Percentiles rank a stretch among this genome's conserved stretches.
Evolutionary conservation across 768 basidiomycete genomes (phyloP).

Genomic region (Collybia mongolica): DNA sequence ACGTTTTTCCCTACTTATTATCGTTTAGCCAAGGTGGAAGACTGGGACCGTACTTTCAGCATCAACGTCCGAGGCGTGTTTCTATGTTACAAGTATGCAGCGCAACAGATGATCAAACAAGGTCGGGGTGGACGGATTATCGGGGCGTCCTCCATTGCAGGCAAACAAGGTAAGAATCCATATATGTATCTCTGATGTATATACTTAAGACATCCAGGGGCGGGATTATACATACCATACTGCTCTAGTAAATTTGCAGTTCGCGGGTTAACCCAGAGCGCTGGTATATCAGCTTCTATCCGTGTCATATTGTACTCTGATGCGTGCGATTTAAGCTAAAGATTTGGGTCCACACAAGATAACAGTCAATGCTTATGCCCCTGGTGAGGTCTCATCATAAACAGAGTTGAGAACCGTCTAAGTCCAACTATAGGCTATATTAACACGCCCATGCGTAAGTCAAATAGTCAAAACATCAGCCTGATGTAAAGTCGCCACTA

Average conservation of each 20-base stretch:
- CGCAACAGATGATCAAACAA: too few relatives aligned
- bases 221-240: conserved; percentile 12
- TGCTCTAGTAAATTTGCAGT: conserved; percentile 19
- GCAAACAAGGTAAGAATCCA: conserved; percentile 28
- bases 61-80: too few relatives aligned
- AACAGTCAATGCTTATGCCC: conserved; percentile 35
- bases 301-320: too few relatives aligned
- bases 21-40: conserved; percentile 22
- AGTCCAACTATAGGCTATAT: conserved; percentile 1
- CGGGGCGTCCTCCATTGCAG: conserved; percentile 39
- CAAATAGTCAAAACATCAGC: not conserved
- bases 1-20: too few relatives aligned
- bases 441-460: conserved; percentile 8
- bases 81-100: too few relatives aligned
- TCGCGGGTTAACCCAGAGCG: conserved; percentile 18
- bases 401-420: not conserved
- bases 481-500: too few relatives aligned
- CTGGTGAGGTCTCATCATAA: conserved; percentile 14
- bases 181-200: not conserved
- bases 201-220: conserved; percentile 3
- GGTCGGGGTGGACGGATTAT: conserved; percentile 42
- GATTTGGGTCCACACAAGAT: too few relatives aligned
- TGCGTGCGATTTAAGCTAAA: conserved; percentile 14
- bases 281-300: conserved; percentile 9
- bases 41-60: too few relatives aligned